Evolutionary conservation across 2,329 filamentous ascomycete species (phyloP), one percentile per base, ranked within the genome.

Genomic region (Alternaria sp.): DNA sequence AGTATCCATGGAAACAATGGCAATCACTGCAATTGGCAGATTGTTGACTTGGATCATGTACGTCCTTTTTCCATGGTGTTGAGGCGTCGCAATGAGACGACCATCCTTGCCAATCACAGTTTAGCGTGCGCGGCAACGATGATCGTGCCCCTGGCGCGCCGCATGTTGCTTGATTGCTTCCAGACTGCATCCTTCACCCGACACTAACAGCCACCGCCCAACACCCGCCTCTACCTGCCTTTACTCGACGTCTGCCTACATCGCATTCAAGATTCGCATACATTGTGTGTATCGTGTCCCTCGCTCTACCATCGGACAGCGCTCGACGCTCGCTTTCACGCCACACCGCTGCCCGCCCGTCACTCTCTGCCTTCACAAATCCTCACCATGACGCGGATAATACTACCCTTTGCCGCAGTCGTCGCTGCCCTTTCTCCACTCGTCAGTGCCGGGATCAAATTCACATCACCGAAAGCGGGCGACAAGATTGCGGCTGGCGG

Each of bases 391-490:
- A 65, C 68, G 32, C 73, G 73, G 30, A 62, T 76, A 60, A 62
- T 74, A 44, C 59, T 71, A 30, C 69, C 73, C 21, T 62, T 78
- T 44, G 69, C 68, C 25, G 67, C 70, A 46, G 65, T 83, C 57
- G 66, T 83, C 58, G 70, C 77, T 45, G 69, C 80, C 26, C 69
- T 86, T 43, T 72, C 80, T 50, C 76, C 81, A n/a, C 71, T 80
- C 61, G 83, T 79, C 25, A 71, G 83, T 62, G 87, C 86, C 58
- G 85, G 86, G 69, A 80, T 88, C 66, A 75, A 84, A 57, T 87
- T 90, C 79, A 84, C 82, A 50, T 77, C 74, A 17, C 88, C 88
- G 7, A 77, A 80, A 28, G 82, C 85, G 21, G 88, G 87, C 51
- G 80, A 83, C 17, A 81, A 81, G 13, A 68, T 88, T 21, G 76